Conservation (phyloP, 2,329 filamentous ascomycete genomes). For the Fusarium graminum region DNA sequence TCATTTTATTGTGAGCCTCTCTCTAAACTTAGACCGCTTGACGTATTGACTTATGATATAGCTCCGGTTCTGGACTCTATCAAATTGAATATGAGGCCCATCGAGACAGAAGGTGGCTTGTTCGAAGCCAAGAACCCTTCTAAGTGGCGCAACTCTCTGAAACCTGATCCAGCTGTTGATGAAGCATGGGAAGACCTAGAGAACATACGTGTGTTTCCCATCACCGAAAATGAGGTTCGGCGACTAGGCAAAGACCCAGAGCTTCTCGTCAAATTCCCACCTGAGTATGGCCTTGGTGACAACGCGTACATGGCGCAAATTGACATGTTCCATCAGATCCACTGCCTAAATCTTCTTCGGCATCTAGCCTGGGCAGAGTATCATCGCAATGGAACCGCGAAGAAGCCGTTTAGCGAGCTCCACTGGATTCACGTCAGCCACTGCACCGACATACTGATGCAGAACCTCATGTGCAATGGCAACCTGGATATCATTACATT, state of each 20-base stretch:
- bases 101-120: slow-evolving; percentile 11
- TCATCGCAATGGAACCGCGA: slow-evolving; percentile 11
- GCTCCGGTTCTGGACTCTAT: slow-evolving; percentile 13
- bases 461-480: slow-evolving; percentile 14
- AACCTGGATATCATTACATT: slow-evolving; percentile 18
- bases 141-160: slow-evolving; percentile 11
- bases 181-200: slow-evolving; percentile 25
- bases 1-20: slow-evolving; percentile 8
- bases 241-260: slow-evolving; percentile 18
- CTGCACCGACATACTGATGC: slow-evolving; percentile 23
- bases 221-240: slow-evolving; percentile 10
- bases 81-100: neutral
- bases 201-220: slow-evolving; percentile 14
- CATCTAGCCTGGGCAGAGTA: slow-evolving; percentile 16
- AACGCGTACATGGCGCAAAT: slow-evolving; percentile 21
- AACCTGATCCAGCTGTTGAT: slow-evolving; percentile 10
- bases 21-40: accelerated
- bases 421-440: slow-evolving; percentile 21
- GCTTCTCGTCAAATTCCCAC: slow-evolving; percentile 19
- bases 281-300: slow-evolving; percentile 11
- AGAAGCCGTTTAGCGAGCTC: slow-evolving; percentile 15
- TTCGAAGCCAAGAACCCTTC: slow-evolving; percentile 22
- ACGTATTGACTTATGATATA: accelerated
- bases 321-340: slow-evolving; percentile 23
- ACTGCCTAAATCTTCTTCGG: slow-evolving; percentile 16